Evolutionary conservation across 371 early-diverging fungal species (phyloP), one percentile per base, ranked within the genome.

Genomic region (Gilbertella persicaria): DNA sequence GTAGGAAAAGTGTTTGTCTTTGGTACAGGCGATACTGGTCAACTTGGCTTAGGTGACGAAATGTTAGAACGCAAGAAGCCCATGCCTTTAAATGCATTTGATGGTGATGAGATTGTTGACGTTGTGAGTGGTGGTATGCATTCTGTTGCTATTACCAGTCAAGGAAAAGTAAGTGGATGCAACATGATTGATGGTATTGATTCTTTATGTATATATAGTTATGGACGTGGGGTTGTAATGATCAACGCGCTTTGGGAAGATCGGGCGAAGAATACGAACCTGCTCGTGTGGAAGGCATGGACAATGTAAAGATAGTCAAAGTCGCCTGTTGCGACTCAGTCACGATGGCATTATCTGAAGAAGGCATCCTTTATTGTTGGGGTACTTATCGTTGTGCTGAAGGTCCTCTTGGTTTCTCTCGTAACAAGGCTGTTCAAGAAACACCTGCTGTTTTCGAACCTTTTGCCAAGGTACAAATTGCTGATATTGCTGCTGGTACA

Each of bases 221-320:
- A 20, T 89, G 79, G 75, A 86, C 95, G 35, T 99, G 98, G 98
- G 99, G 99, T 2, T 95, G 97, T 79, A 99, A 99, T 69, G 99
- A 99, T 75, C 96, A 99, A 70, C 74, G 83, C 53, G 96, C 97
- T n/a, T 82, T 99, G 16, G 99, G 99, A 59, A 83, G 95, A 29
- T 67, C 59, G 0, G 94, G 92, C 10, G 89, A 92, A 33, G 98
- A 96, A 59, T 86, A 79, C 40, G 69, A 61, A 21, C 88, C 91
- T 10, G 85, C 57, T 7, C 59, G 47, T 12, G 76, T 83, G 3
- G 82, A 86, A 37, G 91, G 86, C 8, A 71, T 92, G 52, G 92
- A 93, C 29, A n/a, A 47, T 29, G 47, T 42, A 16, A 77, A 83
- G 28, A 71, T 98, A 39, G 87, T 93, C 26, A 85, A 93, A 52